Evolutionary conservation across 352 stramenopile species (phyloP).

Genomic region (Lagenidium giganteum): DNA sequence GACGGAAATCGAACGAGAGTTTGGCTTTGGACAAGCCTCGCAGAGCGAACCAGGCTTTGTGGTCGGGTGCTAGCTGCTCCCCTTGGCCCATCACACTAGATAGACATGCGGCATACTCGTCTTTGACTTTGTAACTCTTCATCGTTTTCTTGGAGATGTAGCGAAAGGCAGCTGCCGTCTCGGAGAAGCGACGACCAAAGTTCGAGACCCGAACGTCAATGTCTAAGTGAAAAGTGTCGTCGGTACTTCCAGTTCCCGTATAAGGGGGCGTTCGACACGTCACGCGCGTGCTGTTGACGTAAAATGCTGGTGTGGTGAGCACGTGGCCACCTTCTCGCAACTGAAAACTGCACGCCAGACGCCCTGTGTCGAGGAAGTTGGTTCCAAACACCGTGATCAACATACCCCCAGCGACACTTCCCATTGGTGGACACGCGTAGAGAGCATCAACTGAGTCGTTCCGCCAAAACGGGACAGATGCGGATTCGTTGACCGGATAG

Average conservation of each 20-base stretch:
- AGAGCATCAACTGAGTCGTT: constrained; percentile 96
- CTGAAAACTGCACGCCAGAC: constrained; percentile 86
- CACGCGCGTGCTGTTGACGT: constrained; percentile 76
- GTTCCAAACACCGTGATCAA: constrained; percentile 91
- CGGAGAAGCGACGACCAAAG: constrained; percentile 69
- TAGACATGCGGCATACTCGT: constrained; percentile 26
- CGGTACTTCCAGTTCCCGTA: constrained; percentile 17
- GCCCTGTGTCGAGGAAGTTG: constrained; percentile 89
- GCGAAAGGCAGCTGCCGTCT: constrained; percentile 39
- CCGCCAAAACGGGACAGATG: constrained; percentile 75
- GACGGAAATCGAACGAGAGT: constrained; percentile 93
- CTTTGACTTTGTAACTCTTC: constrained; percentile 25
- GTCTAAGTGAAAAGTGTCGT: constrained; percentile 8
- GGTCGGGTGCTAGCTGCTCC: constrained; percentile 21
- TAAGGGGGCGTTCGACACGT: constrained; percentile 72
- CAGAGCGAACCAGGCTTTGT: constrained; percentile 92
- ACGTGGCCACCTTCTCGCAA: constrained; percentile 16
- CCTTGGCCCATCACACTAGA: too few species aligned
- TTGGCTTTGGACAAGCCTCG: constrained; percentile 89
- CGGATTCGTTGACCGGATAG: constrained; percentile 90
- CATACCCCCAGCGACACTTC: constrained; percentile 30
- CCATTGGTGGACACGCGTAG: constrained; percentile 68
- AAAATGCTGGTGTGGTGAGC: constrained; percentile 51
- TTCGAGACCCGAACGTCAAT: constrained; percentile 77
- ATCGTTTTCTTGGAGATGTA: constrained; percentile 33